Conservation (phyloP, 108 stramenopile species). For the Cyclotella kingstonii region DNA sequence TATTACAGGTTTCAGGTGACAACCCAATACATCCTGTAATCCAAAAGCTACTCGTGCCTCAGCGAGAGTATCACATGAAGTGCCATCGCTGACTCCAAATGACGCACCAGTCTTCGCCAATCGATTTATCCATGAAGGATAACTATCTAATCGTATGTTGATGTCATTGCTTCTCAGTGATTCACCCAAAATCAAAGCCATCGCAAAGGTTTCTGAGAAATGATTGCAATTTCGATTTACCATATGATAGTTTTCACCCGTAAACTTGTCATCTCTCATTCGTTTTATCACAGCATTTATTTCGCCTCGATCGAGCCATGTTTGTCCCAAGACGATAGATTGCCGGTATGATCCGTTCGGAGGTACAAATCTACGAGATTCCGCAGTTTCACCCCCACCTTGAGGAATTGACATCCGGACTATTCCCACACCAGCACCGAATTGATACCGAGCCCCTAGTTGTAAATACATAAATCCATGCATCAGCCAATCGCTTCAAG, state of each 20-base stretch:
- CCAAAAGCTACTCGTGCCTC: constrained; percentile 42
- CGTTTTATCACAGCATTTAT: constrained; percentile 38
- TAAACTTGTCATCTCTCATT: constrained; percentile 36
- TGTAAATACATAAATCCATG: neutral
- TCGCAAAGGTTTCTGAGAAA: constrained; percentile 47
- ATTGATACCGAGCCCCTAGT: constrained; percentile 29
- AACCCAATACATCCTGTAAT: constrained; percentile 32
- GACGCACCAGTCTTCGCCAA: constrained; percentile 35
- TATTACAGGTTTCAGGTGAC: constrained; percentile 14
- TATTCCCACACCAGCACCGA: constrained; percentile 30
- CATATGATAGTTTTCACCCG: constrained; percentile 42
- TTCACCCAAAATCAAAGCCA: constrained; percentile 33
- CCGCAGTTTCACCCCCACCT: constrained; percentile 35
- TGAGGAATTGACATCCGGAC: constrained; percentile 21
- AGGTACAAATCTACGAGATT: constrained; percentile 36
- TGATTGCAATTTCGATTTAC: constrained; percentile 52
- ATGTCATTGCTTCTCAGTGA: constrained; percentile 14
- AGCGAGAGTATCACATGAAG: constrained; percentile 24
- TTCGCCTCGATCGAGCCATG: constrained; percentile 28
- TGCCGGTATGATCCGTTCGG: constrained; percentile 37
- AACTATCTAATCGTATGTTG: too few relatives aligned
- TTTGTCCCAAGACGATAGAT: constrained; percentile 38
- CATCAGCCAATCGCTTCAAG: neutral
- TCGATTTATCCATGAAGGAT: too few relatives aligned
- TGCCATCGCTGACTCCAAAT: constrained; percentile 31